Conservation (phyloP, 768 basidiomycete species). For the Dioszegia crocea region DNA sequence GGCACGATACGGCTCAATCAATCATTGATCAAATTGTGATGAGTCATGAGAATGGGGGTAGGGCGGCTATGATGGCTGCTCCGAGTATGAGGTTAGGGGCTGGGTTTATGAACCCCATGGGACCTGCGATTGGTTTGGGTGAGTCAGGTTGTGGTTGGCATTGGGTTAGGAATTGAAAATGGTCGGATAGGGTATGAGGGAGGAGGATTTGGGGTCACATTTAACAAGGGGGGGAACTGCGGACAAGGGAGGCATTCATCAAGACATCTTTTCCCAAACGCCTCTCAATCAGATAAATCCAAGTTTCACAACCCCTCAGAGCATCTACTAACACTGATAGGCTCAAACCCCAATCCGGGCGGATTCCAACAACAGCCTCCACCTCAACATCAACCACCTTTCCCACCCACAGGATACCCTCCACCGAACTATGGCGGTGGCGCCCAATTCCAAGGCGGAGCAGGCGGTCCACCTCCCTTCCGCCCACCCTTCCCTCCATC, state of each 20-base stretch:
- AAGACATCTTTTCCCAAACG: no score
- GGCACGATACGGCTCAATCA: slow-evolving; percentile 92
- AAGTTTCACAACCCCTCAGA: no score
- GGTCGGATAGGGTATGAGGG: neutral
- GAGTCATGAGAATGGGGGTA: slow-evolving; percentile 71
- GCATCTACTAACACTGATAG: neutral
- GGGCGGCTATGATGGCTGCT: slow-evolving; percentile 37
- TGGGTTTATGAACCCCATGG: slow-evolving; percentile 41
- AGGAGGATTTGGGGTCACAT: neutral
- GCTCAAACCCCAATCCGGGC: neutral
- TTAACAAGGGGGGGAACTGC: no score
- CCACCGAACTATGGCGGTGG: neutral
- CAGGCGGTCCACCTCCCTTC: slow-evolving; percentile 11
- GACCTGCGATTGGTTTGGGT: slow-evolving; percentile 12
- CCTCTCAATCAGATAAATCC: no score
- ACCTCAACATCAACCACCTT: slow-evolving; percentile 13
- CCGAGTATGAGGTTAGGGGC: slow-evolving; percentile 44
- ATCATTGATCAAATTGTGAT: slow-evolving; percentile 98
- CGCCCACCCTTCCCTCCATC: slow-evolving; percentile 24
- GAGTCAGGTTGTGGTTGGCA: neutral
- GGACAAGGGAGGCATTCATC: no score
- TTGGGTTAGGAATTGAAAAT: no score
- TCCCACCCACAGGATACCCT: slow-evolving; percentile 25
- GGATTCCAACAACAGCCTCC: neutral
- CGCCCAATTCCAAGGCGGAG: neutral